Conservation (phyloP, 768 basidiomycete species). For the Mycena capillaripes region DNA sequence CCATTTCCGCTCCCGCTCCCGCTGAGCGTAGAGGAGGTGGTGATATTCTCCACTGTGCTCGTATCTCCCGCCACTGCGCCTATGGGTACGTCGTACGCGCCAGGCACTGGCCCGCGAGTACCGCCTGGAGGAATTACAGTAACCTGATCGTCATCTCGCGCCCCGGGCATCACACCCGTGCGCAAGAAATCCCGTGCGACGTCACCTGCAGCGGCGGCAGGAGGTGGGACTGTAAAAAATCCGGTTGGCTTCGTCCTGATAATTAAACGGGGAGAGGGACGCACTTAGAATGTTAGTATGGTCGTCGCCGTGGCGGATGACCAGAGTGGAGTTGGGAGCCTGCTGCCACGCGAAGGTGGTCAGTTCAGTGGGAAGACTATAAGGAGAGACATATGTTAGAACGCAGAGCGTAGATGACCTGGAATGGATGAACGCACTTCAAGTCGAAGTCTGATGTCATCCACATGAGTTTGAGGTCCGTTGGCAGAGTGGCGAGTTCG, state of each 20-base stretch:
- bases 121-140: slow-evolving; percentile 19
- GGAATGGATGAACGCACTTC: slow-evolving; percentile 17
- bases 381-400: not conserved
- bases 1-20: no score
- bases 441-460: slow-evolving; percentile 31
- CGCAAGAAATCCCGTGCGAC: slow-evolving; percentile 21
- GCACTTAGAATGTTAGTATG: slow-evolving; percentile 34
- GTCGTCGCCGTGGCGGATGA: slow-evolving; percentile 36
- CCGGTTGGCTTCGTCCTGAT: no score
- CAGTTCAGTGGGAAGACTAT: slow-evolving; percentile 32
- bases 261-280: not conserved
- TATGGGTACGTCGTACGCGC: slow-evolving; percentile 28
- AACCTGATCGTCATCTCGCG: slow-evolving; percentile 6
- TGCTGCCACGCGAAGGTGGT: slow-evolving; percentile 32
- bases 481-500: not conserved
- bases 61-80: slow-evolving; percentile 27
- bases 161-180: slow-evolving; percentile 21
- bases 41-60: slow-evolving; percentile 21
- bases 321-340: slow-evolving; percentile 28
- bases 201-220: not conserved
- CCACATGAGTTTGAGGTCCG: slow-evolving; percentile 15
- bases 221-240: slow-evolving; percentile 8
- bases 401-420: not conserved
- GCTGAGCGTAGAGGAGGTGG: no score
- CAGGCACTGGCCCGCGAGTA: slow-evolving; percentile 8